Evolutionary conservation across 176 grass and related monocot genomes (phyloP), one percentile per base, ranked within the genome.

Genomic region (Oryza nivara): DNA sequence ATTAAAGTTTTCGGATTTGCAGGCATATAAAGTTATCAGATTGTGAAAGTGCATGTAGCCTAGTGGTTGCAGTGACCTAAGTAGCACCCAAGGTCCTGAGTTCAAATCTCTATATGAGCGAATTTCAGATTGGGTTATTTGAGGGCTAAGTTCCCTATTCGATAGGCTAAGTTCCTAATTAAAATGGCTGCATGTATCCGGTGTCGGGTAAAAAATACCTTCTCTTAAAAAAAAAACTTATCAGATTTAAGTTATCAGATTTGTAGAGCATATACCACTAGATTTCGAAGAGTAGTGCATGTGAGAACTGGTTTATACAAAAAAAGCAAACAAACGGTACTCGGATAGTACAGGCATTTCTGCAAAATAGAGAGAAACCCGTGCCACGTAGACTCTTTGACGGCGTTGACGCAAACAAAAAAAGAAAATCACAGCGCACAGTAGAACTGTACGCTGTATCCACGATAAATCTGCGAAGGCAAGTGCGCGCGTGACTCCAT

Each of bases 401-500:
- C 40, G 40, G 40, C 40, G 40, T 63, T 32, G 54, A 28, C 30
- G 54, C 54, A 64, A 32, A 80, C 43, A 36, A 80, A 73, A 80
- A 80, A 36, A 5, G 35, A 68, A 78, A 43, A 0, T 49, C 11
- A 49, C 3, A 36, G 17, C 26, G 6, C 35, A 83, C 40, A 46
- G 70, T 72, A 63, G 48, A 68, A 69, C 20, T 38, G 45, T 41
- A 41, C 40, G 52, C 20, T 38, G 45, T 41, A 41, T 7, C 7
- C 7, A 72, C n/a, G 41, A 70, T 41, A 65, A 60, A 60, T 20
- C 40, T 41, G 40, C 40, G 8, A 52, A 73, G 32, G 28, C 70
- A 88, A 82, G 72, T 72, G 65, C 48, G 6, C 65, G 41, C 30
- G 74, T n/a, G 52, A 56, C 52, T 56, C 54, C 32, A 79, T 14